Base-by-base conservation (phyloP, 2,329 filamentous ascomycete genomes). In the Stagonosporopsis tanaceti region DNA sequence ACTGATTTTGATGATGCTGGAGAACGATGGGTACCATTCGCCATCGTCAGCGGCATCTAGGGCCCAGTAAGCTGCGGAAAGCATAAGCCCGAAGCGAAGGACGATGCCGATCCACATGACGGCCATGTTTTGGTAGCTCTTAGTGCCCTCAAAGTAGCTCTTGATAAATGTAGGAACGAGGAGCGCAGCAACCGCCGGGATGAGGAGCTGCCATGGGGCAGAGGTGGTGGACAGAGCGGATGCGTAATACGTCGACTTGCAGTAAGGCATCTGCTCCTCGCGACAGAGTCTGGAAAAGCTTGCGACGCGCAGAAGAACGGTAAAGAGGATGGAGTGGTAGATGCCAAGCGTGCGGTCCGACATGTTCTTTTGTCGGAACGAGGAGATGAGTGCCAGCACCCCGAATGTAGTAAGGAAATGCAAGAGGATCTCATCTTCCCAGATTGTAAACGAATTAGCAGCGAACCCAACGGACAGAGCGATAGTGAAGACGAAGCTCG, bases 181-280 rank as follows among this genome's bases (percentile, higher is more conserved):
- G 25, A 92, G 74, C 14, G 89, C 88, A 9, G 93, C 84, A n/a
- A 86, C 69, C 67, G 93, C 90, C 0, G 94, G 92, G 45, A 98
- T 89, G 7, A 82, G 77, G 17, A 97, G 83, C 76, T 98, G 94
- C 92, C 93, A 97, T 1, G 88, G 85, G 1, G 94, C 91, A 2
- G 94, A 97, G 1, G 93, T 98, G 0, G 95, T 98, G 0, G 94
- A 97, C 2, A 89, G 91, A 9, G 89, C 86, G 0, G 94, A 97
- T 4, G 93, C 90, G 73, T 99, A 99, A 80, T 97, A 99, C 0
- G 95, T 97, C 2, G 94, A 97, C 51, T 86, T 87, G 81, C 95
- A 99, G 79, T 90, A 96, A 0, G 95, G 95, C 92, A 98, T 97
- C 79, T 99, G 95, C 79, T 99, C 95, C 76, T 99, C 95, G 56